phyloP scores from a whole-genome alignment of 2,329 filamentous ascomycete species.

The Neonectria hederae region DNA sequence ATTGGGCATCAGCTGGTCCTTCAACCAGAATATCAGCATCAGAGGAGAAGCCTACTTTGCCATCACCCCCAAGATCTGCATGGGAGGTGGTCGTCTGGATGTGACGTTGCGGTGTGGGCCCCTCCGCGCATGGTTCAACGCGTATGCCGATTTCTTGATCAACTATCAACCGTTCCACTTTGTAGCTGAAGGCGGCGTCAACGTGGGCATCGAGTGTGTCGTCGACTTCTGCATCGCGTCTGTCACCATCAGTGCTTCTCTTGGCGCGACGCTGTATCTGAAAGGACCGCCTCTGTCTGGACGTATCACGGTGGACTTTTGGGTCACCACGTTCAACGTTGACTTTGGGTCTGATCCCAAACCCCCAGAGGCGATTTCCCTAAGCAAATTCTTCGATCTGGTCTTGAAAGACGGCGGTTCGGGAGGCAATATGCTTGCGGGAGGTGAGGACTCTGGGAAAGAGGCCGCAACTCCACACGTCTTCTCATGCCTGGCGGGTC shows the following conservation, averaged over 20 bases:
- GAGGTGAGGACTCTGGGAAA: background rate
- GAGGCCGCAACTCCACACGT: background rate
- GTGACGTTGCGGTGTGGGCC: conserved; percentile 1
- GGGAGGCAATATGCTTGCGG: background rate
- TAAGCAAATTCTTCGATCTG: background rate
- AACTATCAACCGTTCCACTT: conserved; percentile 25
- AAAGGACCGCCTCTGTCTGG: background rate
- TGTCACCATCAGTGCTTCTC: background rate
- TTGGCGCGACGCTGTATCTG: background rate
- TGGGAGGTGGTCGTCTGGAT: conserved; percentile 46
- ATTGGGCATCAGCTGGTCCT: too few relatives aligned
- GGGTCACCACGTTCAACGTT: background rate
- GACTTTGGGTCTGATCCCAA: background rate
- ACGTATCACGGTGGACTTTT: too few relatives aligned
- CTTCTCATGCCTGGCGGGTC: background rate
- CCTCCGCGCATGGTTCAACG: conserved; percentile 2
- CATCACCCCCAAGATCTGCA: conserved; percentile 48
- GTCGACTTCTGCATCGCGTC: background rate
- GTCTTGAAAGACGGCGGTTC: background rate
- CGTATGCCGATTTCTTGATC: conserved; percentile 26
- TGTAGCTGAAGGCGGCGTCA: conserved; percentile 15
- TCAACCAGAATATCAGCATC: too few relatives aligned
- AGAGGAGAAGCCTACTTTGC: conserved; percentile 50
- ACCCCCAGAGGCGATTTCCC: background rate
- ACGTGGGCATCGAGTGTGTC: background rate